A percentile compares a stretch with the other conserved stretches of the same genome.
phyloP scores from a whole-genome alignment of 768 basidiomycete genomes.

The Tephrocybe sp. region DNA sequence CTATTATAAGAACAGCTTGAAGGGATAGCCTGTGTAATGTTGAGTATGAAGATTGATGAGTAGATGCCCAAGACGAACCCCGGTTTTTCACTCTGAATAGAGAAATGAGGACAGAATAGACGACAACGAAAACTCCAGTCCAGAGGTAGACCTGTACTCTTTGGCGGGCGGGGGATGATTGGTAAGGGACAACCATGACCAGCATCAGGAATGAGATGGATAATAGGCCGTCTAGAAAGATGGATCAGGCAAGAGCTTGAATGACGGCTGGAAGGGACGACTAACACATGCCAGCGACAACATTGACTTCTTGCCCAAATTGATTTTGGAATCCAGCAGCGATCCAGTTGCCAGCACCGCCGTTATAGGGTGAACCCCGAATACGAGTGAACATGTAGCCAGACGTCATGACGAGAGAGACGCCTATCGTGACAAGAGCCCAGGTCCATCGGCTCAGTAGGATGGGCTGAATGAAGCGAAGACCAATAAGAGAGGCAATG shows the following conservation, averaged over 20 bases:
- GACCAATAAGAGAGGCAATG: conserved; percentile 47
- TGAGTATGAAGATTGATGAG: background rate
- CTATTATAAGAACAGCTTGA: conserved; percentile 60
- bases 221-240: conserved; percentile 76
- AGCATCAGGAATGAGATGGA: conserved; percentile 80
- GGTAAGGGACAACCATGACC: conserved; percentile 77
- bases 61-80: conserved; percentile 44
- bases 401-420: conserved; percentile 81
- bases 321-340: conserved; percentile 88
- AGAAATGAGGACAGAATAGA: conserved; percentile 85
- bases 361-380: conserved; percentile 71
- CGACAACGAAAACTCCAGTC: conserved; percentile 75
- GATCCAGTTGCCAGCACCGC: conserved; percentile 73
- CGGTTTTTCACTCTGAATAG: conserved; percentile 91
- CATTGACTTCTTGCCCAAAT: conserved; percentile 90
- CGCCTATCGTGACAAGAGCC: conserved; percentile 58
- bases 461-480: conserved; percentile 64
- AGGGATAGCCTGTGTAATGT: conserved; percentile 64
- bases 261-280: conserved; percentile 31
- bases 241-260: background rate
- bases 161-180: conserved; percentile 72
- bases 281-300: conserved; percentile 85
- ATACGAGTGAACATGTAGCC: conserved; percentile 98
- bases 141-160: conserved; percentile 88
- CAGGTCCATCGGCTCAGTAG: conserved; percentile 77